A percentile compares a stretch with the other conserved stretches of the same genome.
These are phyloP conservation scores for Diplogelasinospora grovesii DNA, from an alignment of 495 filamentous ascomycete genomes.

Conservation along the genomic window DNA sequence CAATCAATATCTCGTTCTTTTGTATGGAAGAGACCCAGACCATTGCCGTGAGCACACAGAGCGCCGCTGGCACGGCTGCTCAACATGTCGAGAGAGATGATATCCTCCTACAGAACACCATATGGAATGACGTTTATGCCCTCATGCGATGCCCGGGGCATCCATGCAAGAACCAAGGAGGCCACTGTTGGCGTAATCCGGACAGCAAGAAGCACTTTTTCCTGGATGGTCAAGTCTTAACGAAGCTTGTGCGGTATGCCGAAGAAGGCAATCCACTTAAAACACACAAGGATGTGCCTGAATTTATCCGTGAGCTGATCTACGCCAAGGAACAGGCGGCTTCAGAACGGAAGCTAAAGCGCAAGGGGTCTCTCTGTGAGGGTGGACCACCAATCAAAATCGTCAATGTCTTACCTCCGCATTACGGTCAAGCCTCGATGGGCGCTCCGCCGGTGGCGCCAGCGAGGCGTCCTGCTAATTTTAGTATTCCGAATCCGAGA, in stretches of 20 bases:
- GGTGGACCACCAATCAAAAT: conserved; percentile 9
- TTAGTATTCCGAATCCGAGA: conserved; percentile 2
- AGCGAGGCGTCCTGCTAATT: neutral
- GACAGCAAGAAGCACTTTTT: conserved; percentile 27
- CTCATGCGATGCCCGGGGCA: conserved; percentile 22
- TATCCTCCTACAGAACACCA: conserved; percentile 16
- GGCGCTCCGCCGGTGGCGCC: neutral
- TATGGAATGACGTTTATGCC: conserved; percentile 27
- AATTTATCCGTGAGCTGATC: conserved; percentile 20
- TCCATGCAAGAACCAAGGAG: conserved; percentile 19
- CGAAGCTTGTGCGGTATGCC: conserved; percentile 18
- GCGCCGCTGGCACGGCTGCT: conserved; percentile 5
- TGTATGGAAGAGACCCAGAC: conserved; percentile 5
- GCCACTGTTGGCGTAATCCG: conserved; percentile 29
- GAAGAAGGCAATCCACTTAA: conserved; percentile 17
- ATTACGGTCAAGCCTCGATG: conserved; percentile 4
- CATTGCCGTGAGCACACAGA: neutral
- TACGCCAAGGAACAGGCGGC: conserved; percentile 28
- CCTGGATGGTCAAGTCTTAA: conserved; percentile 21
- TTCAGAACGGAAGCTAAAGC: conserved; percentile 19
- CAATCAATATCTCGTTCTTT: too few relatives aligned
- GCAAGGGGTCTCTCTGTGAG: neutral
- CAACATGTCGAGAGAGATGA: conserved; percentile 17
- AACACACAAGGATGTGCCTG: conserved; percentile 24
- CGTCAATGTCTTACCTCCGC: conserved; percentile 10